These are phyloP conservation scores for Colletotrichum tofieldiae DNA, from an alignment of 2,329 filamentous ascomycete genomes.

Conservation along the genomic window DNA sequence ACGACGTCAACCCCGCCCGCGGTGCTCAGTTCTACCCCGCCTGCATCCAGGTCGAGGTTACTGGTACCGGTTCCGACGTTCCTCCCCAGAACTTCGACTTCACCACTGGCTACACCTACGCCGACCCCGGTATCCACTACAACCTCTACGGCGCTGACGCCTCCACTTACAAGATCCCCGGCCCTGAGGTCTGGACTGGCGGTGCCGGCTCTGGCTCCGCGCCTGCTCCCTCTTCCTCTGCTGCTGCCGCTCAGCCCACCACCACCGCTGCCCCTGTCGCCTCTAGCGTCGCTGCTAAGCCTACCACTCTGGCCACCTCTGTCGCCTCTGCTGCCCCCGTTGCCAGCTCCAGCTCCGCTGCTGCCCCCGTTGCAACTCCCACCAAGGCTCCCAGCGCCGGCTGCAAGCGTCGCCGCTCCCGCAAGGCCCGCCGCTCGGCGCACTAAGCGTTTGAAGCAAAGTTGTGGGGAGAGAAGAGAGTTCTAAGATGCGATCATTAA, in stretches of 20 bases:
- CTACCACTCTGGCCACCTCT: conserved; percentile 39
- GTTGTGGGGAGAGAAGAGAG: neutral
- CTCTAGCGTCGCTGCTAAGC: conserved; percentile 13
- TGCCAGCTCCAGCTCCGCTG: conserved; percentile 26
- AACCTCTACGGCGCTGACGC: conserved; percentile 66
- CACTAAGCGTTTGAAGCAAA: conserved; percentile 21
- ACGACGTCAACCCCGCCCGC: conserved; percentile 51
- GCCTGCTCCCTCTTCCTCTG: conserved; percentile 16
- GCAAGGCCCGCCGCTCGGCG: conserved; percentile 42
- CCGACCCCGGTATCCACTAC: conserved; percentile 72
- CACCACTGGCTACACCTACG: conserved; percentile 69
- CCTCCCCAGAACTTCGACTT: conserved; percentile 62
- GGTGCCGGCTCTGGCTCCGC: conserved; percentile 39
- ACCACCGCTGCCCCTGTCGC: conserved; percentile 19
- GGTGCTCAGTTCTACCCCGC: conserved; percentile 70
- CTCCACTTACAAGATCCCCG: conserved; percentile 54
- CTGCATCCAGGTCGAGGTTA: conserved; percentile 74
- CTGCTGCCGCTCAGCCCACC: conserved; percentile 27
- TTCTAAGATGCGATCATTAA: neutral
- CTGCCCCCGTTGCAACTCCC: conserved; percentile 45
- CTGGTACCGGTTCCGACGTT: conserved; percentile 65
- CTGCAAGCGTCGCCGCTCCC: conserved; percentile 41
- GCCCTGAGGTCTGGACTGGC: conserved; percentile 53
- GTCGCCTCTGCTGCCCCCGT: conserved; percentile 29
- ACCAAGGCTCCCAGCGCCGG: conserved; percentile 30